Evolutionary conservation across 345 rosid species (phyloP).

Genomic region (Eucalyptus paniculata): DNA sequence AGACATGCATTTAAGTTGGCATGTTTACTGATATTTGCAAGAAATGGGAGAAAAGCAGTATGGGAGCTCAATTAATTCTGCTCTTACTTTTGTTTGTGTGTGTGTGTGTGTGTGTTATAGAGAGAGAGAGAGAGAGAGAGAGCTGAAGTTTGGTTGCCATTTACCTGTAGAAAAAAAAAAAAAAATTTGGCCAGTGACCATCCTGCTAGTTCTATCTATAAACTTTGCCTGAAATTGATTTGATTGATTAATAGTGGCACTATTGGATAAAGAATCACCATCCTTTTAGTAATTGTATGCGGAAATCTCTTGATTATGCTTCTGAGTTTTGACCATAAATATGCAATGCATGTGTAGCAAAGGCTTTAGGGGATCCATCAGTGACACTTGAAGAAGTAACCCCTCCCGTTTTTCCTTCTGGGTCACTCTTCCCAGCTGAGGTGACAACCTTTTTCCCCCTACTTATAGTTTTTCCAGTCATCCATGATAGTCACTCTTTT

Average conservation of each 20-base stretch:
- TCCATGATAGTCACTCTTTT: neutral
- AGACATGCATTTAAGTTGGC: neutral
- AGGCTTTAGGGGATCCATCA: constrained; percentile 78
- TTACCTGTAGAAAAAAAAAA: neutral
- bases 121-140: neutral
- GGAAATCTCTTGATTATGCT: neutral
- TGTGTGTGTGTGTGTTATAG: no score
- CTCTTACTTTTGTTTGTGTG: neutral
- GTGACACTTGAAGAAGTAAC: constrained; percentile 74
- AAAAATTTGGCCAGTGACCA: neutral
- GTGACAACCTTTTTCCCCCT: constrained; percentile 10
- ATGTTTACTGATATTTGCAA: neutral
- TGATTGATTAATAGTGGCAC: neutral
- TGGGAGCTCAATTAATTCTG: neutral
- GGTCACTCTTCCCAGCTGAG: constrained; percentile 83
- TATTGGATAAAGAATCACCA: neutral
- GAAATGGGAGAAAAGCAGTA: neutral
- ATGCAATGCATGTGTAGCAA: constrained; percentile 27
- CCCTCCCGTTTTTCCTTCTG: constrained; percentile 67
- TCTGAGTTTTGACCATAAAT: neutral
- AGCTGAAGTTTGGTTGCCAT: neutral
- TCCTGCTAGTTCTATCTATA: neutral
- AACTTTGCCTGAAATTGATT: neutral
- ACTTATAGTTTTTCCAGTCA: neutral
- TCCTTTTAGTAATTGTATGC: neutral